phyloP scores from a whole-genome alignment of 805 yeast species.

The Lipomyces mesembrius region DNA sequence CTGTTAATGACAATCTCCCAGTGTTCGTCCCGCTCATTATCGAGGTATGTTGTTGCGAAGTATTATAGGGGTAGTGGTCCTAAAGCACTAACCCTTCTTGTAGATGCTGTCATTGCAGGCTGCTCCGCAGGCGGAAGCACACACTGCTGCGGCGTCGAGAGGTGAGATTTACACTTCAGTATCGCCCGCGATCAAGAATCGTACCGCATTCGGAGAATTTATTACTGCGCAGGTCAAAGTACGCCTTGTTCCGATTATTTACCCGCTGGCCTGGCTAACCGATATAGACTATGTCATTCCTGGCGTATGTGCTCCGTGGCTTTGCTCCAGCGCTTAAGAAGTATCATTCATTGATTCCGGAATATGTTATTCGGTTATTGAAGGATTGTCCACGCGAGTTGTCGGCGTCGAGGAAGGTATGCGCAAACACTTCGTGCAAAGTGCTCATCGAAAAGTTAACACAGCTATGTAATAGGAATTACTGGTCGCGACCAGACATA shows the following conservation, averaged over 20 bases:
- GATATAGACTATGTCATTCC: constrained; percentile 75
- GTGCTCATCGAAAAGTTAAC: neutral
- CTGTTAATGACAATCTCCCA: constrained; percentile 73
- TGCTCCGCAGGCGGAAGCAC: constrained; percentile 73
- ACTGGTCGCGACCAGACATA: constrained; percentile 91
- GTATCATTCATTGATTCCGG: constrained; percentile 74
- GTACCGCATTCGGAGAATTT: constrained; percentile 84
- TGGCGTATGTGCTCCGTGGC: constrained; percentile 90
- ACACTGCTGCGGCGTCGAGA: constrained; percentile 59
- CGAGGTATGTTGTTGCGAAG: constrained; percentile 41
- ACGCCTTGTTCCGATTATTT: neutral
- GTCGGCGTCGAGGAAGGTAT: constrained; percentile 76
- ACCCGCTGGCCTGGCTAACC: neutral
- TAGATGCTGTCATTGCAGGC: constrained; percentile 73
- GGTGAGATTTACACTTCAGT: constrained; percentile 70
- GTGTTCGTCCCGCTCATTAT: constrained; percentile 81
- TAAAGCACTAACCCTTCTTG: neutral
- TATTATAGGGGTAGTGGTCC: neutral
- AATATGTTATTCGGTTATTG: constrained; percentile 76
- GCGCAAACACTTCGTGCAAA: neutral
- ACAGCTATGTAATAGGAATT: constrained; percentile 55
- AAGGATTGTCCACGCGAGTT: constrained; percentile 96
- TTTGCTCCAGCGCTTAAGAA: constrained; percentile 67
- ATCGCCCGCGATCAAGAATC: constrained; percentile 72
- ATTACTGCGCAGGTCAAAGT: constrained; percentile 85